These are phyloP conservation scores for Comarum palustre DNA, from an alignment of 306 rosid species.

Conservation along the genomic window DNA sequence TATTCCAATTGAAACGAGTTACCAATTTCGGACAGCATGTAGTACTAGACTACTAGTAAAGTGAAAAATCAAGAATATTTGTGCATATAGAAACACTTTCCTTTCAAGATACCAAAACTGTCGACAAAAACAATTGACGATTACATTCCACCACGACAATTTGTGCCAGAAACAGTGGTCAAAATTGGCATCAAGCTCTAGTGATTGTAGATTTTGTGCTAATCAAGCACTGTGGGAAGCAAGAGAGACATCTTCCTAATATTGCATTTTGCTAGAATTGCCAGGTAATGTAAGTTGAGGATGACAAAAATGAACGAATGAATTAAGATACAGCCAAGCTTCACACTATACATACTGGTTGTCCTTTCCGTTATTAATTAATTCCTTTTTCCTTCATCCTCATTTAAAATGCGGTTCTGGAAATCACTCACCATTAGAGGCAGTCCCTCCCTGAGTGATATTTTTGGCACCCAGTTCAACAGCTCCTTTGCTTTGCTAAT, in stretches of 20 bases:
- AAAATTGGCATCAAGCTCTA: conserved; percentile 35
- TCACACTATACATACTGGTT: conserved; percentile 43
- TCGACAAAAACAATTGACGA: neutral
- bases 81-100: neutral
- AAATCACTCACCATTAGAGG: conserved; percentile 96
- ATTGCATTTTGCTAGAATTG: conserved; percentile 32
- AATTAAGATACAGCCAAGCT: conserved; percentile 28
- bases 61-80: neutral
- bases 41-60: neutral
- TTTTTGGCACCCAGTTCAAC: conserved; percentile 88
- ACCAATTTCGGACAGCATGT: neutral
- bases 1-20: neutral
- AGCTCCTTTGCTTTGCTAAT: conserved; percentile 89
- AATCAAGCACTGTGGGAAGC: conserved; percentile 28
- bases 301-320: conserved; percentile 28
- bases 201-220: conserved; percentile 14
- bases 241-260: conserved; percentile 31
- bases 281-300: conserved; percentile 22
- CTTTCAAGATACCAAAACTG: neutral
- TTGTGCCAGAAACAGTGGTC: conserved; percentile 21
- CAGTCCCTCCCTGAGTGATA: conserved; percentile 81
- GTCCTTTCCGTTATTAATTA: conserved; percentile 33
- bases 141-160: conserved; percentile 18
- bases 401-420: conserved; percentile 89
- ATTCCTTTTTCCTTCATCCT: conserved; percentile 81